Percentiles rank a stretch among this genome's conserved stretches.
These are phyloP conservation scores for Ammopiptanthus mongolicus DNA, from an alignment of 306 rosid genomes.

Conservation along the genomic window DNA sequence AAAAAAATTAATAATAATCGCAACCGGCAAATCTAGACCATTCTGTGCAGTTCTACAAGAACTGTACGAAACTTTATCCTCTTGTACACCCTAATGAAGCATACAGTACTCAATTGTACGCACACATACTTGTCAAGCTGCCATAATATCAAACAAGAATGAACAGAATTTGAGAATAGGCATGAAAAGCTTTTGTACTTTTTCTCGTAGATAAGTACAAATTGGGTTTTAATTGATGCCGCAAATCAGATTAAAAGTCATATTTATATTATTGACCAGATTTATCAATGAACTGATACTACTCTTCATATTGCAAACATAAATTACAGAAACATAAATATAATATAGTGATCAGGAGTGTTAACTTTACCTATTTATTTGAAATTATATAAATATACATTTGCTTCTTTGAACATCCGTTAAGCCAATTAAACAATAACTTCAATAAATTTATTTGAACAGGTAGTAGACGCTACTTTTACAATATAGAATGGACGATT, in stretches of 20 bases:
- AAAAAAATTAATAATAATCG: no score
- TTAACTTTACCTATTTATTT: conserved; percentile 28
- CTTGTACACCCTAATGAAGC: no score
- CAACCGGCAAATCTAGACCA: no score
- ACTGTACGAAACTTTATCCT: no score
- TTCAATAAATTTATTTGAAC: conserved; percentile 48
- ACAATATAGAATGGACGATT: no score
- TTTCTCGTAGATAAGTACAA: not conserved
- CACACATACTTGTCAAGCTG: not conserved
- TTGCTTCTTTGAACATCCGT: conserved; percentile 9
- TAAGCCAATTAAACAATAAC: conserved; percentile 32
- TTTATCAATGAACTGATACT: conserved; percentile 5
- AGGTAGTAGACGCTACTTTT: no score
- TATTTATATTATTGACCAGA: conserved; percentile 1
- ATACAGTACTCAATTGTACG: no score
- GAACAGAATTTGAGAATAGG: not conserved
- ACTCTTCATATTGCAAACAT: not conserved
- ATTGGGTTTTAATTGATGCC: not conserved
- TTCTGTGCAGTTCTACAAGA: no score
- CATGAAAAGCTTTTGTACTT: not conserved
- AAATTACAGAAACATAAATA: conserved; percentile 17
- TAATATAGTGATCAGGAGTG: not conserved
- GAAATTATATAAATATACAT: conserved; percentile 24
- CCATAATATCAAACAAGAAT: not conserved
- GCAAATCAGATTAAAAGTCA: not conserved